Evolutionary conservation across 2,329 filamentous ascomycete genomes (phyloP), one percentile per base, ranked within the genome.

Genomic region (Aspergillus calidoustus): DNA sequence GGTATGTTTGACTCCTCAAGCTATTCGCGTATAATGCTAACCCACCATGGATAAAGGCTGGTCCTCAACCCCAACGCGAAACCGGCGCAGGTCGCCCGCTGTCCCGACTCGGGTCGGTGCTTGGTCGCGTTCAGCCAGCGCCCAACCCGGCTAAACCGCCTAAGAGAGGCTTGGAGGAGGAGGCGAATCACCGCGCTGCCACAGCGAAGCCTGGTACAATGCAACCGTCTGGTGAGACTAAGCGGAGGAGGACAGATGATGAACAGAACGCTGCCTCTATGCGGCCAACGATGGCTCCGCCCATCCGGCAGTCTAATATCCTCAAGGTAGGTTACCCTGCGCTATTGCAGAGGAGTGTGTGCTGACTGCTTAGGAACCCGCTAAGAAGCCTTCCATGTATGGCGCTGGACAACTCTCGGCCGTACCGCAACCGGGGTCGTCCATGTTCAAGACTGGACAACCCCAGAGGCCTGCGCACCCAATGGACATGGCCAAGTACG

Each of bases 401-500:
- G 73, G 73, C 38, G 71, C 75, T 61, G 68, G 66, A n/a, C 77
- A 79, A 62, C 63, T 72, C 38, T 71, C 75, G 43, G 71, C 72
- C 53, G 69, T 73, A 48, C 69, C 71, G 23, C 74, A 74, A 47
- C 46, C 69, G 19, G 71, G 70, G 34, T 69, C 73, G 38, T 73
- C 75, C 4, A 70, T 74, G 51, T 75, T 77, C 66, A 79, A 79
- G 64, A 71, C 72, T 44, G 83, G 79, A 49, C 82, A 85, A 66
- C 86, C 90, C 43, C 77, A 80, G 55, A 89, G 90, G 74, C 79
- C 84, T 3, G 83, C 81, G 1, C 89, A 93, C 70, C 90, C 91
- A 2, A 81, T 93, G 71, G 92, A 95, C 68, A 93, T 94, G 87
- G 87, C 90, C n/a, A 91, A 94, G 72, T 89, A 94, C 62, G 91